Evolutionary conservation across 305 asterid species (phyloP), one percentile per base, ranked within the genome.

Genomic region (Fraxinus angustifolia): DNA sequence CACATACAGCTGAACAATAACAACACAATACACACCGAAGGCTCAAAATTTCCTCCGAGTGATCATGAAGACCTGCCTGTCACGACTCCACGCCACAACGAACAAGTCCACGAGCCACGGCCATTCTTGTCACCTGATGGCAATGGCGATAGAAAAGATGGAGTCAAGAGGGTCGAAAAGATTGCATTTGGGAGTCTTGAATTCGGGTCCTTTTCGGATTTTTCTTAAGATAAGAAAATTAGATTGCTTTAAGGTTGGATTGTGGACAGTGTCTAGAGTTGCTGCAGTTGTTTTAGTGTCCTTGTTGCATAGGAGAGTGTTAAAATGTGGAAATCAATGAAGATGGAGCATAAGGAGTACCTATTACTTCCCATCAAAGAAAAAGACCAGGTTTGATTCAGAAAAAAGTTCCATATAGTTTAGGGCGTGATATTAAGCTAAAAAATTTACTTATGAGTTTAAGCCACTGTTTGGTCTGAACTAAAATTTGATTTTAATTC

Each of bases 361-460:
- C 86, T 90, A 80, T 36, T 83, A 81, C 83, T 82, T 45, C 79
- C 87, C 31, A 50, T 90, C 84, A 83, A 84, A 71, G 89, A 91
- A 77, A 88, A 88, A 79, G 91, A 93, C 36, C 84, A 90, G 97
- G 94, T 92, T 80, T 76, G 84, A 45, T 34, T 58, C 33, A 38
- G 50, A 73, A 6, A 19, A 6, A 40, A 11, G 65, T 26, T 42
- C 26, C 73, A 70, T 19, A 23, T 74, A 53, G 8, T 33, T 50
- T 1, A 80, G 28, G 11, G 30, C 1, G 4, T 14, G 1, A 12
- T 48, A 0, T 48, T 48, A 48, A 48, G 19, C 19, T 48, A 48
- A 45, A 45, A 45, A 40, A 14, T 10, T 17, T n/a, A 45, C 56
- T 45, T 45, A 45, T 11, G 12, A 45, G 56, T 40, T 45, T 11